phyloP scores from a whole-genome alignment of 176 grass and related monocot species.

The Triticum aestivum region IWGSC_CS_RefSeq_v2.1 NC_057811.1:366518251-366518750 shows the following conservation, averaged over 20 bases:
- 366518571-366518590: conserved; percentile 29
- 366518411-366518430: conserved; percentile 14
- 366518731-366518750: conserved; percentile 1
- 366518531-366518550: neutral
- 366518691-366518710: conserved; percentile 33
- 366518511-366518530: neutral
- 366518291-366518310: conserved; percentile 65
- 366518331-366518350: conserved; percentile 40
- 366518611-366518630: too few relatives aligned
- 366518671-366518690: conserved; percentile 11
- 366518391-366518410: conserved; percentile 53
- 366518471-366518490: conserved; percentile 43
- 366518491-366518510: conserved; percentile 22
- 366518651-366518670: neutral
- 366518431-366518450: neutral
- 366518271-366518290: conserved; percentile 59
- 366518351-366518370: conserved; percentile 38
- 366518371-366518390: conserved; percentile 45
- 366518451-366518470: conserved; percentile 48
- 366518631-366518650: conserved; percentile 28
- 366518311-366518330: conserved; percentile 12
- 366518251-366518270: conserved; percentile 67
- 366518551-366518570: conserved; percentile 8
- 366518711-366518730: neutral
- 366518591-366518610: neutral